Percentiles rank a stretch among this genome's conserved stretches.
Conservation (phyloP, 306 rosid species). For the Cucumis hystrix region DNA sequence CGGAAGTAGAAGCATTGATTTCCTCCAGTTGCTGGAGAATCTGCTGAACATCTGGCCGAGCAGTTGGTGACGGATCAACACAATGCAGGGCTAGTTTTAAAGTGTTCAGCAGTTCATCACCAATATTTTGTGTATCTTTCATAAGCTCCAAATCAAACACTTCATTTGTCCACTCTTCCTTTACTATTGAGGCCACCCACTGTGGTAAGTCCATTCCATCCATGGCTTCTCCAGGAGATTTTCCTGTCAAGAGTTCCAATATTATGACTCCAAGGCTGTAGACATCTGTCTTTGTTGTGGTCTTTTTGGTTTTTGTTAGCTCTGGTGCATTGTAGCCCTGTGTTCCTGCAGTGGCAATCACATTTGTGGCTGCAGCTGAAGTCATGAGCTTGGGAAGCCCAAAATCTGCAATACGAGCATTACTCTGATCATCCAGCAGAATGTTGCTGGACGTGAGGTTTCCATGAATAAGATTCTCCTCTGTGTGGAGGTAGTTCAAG, state of each 20-base stretch:
- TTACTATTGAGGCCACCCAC: slow-evolving; percentile 96
- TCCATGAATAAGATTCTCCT: slow-evolving; percentile 66
- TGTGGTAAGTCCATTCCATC: slow-evolving; percentile 86
- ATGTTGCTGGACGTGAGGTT: slow-evolving; percentile 75
- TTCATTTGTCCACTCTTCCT: slow-evolving; percentile 96
- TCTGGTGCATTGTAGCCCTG: slow-evolving; percentile 87
- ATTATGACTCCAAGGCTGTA: slow-evolving; percentile 93
- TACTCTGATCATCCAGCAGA: slow-evolving; percentile 45
- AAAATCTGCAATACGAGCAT: slow-evolving; percentile 60
- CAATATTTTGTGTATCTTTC: slow-evolving; percentile 63
- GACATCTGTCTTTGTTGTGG: slow-evolving; percentile 67
- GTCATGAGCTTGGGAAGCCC: slow-evolving; percentile 79
- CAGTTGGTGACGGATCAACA: slow-evolving; percentile 93
- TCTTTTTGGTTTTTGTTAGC: slow-evolving; percentile 73
- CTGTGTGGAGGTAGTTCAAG: slow-evolving; percentile 53
- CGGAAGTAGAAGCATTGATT: slow-evolving; percentile 43
- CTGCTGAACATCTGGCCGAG: slow-evolving; percentile 63
- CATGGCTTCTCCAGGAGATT: slow-evolving; percentile 77
- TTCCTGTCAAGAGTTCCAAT: slow-evolving; percentile 86
- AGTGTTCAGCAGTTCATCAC: slow-evolving; percentile 71
- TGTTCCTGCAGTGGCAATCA: slow-evolving; percentile 77
- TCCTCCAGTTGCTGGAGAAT: slow-evolving; percentile 75
- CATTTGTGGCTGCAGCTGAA: slow-evolving; percentile 66
- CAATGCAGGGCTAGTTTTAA: slow-evolving; percentile 87
- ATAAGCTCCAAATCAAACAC: slow-evolving; percentile 80